Conservation (phyloP, 148 eudicot species). For the Fallopia convolvulus region DNA sequence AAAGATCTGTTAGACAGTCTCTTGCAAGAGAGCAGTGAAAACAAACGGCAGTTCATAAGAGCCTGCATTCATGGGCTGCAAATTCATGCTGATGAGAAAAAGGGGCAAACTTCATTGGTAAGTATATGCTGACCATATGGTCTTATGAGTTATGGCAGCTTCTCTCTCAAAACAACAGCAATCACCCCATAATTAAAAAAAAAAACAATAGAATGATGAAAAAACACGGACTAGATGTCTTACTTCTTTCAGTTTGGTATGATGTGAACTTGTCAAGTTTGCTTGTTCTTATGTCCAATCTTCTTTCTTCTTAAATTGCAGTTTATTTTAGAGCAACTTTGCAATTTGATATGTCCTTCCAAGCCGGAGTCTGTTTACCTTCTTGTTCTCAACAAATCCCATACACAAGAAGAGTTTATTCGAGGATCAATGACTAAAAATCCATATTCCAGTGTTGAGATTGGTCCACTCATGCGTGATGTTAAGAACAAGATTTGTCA, state of each 20-base stretch:
- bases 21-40: constrained; percentile 87
- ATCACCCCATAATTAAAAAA: background rate
- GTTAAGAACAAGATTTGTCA: constrained; percentile 96
- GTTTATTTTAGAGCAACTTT: constrained; percentile 98
- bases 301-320: constrained; percentile 26
- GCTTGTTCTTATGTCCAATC: background rate
- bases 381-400: constrained; percentile 87
- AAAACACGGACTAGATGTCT: background rate
- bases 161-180: background rate
- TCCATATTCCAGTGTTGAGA: constrained; percentile 95
- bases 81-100: constrained; percentile 79
- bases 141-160: background rate
- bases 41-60: constrained; percentile 77
- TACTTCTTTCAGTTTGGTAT: background rate
- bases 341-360: constrained; percentile 93
- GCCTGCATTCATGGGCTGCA: constrained; percentile 92
- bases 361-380: constrained; percentile 91
- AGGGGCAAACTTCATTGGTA: constrained; percentile 87
- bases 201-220: background rate
- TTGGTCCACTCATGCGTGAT: constrained; percentile 99
- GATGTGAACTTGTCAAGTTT: background rate
- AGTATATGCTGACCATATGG: constrained; percentile 8
- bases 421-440: constrained; percentile 98
- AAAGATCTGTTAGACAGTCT: constrained; percentile 95
- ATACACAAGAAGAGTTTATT: constrained; percentile 98